A percentile compares a stretch with the other conserved stretches of the same genome.
These are phyloP conservation scores for Teratosphaeria pseudoeucalypti DNA, from an alignment of 2,329 filamentous ascomycete genomes.

Conservation along the genomic window DNA sequence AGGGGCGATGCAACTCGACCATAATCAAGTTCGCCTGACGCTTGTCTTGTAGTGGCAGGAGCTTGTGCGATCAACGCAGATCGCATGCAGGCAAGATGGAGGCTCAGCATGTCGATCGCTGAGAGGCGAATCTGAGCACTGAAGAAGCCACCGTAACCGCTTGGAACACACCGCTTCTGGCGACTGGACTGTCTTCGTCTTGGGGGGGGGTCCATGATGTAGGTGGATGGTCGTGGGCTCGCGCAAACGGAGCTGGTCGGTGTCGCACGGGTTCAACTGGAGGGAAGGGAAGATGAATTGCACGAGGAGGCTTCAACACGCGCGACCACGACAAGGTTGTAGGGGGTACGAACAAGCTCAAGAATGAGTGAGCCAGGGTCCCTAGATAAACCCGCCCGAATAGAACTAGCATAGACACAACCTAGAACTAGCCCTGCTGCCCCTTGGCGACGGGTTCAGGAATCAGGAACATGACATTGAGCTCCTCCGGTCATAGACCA, in stretches of 20 bases:
- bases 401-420: not conserved
- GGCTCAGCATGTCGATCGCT: constrained; percentile 1
- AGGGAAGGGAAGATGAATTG: not conserved
- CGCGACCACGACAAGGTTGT: not conserved
- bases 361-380: not conserved
- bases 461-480: not conserved
- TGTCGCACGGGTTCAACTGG: not conserved
- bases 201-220: not conserved
- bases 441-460: not conserved
- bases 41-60: not conserved
- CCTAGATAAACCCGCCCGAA: not conserved
- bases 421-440: no score
- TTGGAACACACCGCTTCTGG: constrained; percentile 2
- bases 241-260: constrained; percentile 1
- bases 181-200: not conserved
- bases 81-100: not conserved
- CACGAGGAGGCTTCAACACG: not conserved
- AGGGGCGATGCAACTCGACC: not conserved
- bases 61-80: constrained; percentile 1
- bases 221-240: not conserved
- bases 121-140: not conserved
- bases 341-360: not conserved
- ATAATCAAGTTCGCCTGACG: not conserved
- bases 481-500: not conserved
- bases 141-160: constrained; percentile 1